A percentile compares a stretch with the other conserved stretches of the same genome.
Evolutionary conservation across 108 stramenopile genomes (phyloP).

Genomic region (Nitzschia sp.): DNA sequence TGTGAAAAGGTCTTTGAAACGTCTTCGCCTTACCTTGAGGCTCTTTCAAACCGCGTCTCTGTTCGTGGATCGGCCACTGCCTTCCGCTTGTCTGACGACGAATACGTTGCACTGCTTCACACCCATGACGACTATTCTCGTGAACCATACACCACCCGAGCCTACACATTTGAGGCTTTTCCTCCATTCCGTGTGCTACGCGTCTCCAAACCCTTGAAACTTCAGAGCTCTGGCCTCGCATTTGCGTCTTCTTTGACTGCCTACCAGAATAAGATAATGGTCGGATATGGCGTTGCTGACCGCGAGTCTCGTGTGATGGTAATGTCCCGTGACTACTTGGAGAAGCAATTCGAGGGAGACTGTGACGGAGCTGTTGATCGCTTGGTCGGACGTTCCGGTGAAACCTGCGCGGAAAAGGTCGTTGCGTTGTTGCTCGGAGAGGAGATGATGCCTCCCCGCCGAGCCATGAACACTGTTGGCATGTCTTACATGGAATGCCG

Average conservation of each 20-base stretch:
- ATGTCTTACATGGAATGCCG: constrained; percentile 14
- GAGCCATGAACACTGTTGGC: constrained; percentile 15
- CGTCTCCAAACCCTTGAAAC: constrained; percentile 20
- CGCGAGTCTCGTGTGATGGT: constrained; percentile 18
- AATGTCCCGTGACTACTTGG: constrained; percentile 19
- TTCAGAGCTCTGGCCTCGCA: constrained; percentile 12
- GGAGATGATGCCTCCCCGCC: constrained; percentile 19
- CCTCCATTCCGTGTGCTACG: constrained; percentile 14
- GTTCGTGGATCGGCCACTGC: constrained; percentile 19
- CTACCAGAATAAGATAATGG: constrained; percentile 5
- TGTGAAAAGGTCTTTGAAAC: constrained; percentile 15
- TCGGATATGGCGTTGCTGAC: constrained; percentile 16
- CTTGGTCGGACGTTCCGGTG: not conserved
- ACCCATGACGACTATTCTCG: constrained; percentile 8
- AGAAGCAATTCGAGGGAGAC: constrained; percentile 9
- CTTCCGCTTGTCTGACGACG: constrained; percentile 7
- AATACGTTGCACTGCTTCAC: constrained; percentile 14
- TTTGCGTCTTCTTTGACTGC: constrained; percentile 10
- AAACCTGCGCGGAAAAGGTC: constrained; percentile 13
- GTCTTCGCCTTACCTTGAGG: constrained; percentile 5
- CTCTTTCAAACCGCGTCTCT: constrained; percentile 8
- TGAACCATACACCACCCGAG: constrained; percentile 12
- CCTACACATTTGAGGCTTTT: constrained; percentile 14
- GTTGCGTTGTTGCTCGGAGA: constrained; percentile 11
- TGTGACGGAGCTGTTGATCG: constrained; percentile 12